Conservation (phyloP, 305 asterid genomes). For the Ilex paraguariensis region DNA sequence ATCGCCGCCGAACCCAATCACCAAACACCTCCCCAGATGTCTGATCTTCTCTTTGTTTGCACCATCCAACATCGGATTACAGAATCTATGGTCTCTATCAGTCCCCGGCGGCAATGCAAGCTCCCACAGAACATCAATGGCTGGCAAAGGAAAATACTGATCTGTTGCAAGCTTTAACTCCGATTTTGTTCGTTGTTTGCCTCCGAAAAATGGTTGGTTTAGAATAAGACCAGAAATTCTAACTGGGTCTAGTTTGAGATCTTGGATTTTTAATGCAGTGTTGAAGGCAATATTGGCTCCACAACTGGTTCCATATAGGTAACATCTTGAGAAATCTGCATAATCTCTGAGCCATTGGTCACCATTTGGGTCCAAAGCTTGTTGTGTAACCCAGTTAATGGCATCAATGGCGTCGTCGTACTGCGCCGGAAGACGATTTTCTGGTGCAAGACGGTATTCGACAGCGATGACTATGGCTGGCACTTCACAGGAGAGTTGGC, state of each 20-base stretch:
- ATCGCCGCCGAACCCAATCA: conserved; percentile 77
- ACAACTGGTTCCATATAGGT: conserved; percentile 58
- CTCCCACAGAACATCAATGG: conserved; percentile 71
- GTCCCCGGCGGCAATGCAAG: conserved; percentile 61
- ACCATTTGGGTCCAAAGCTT: conserved; percentile 30
- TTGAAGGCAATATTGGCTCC: conserved; percentile 69
- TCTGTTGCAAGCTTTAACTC: conserved; percentile 55
- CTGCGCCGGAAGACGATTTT: conserved; percentile 66
- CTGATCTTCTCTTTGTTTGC: conserved; percentile 33
- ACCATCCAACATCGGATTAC: conserved; percentile 58
- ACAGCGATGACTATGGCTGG: conserved; percentile 61
- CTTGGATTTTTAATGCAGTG: conserved; percentile 38
- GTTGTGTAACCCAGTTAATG: conserved; percentile 53
- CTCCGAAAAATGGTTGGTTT: conserved; percentile 75
- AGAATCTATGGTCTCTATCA: conserved; percentile 65
- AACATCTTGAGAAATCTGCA: conserved; percentile 62
- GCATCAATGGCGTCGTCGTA: conserved; percentile 79
- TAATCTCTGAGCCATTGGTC: conserved; percentile 61
- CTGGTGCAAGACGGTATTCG: conserved; percentile 78
- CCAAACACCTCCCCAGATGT: conserved; percentile 57
- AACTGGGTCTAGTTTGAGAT: conserved; percentile 33
- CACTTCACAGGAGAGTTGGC: conserved; percentile 36
- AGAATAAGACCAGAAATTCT: conserved; percentile 45
- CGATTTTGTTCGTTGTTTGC: conserved; percentile 46
- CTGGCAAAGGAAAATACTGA: conserved; percentile 57